Evolutionary conservation across 441 rosid genomes (phyloP), one percentile per base, ranked within the genome.

Genomic region (Euphorbia corollata): DNA sequence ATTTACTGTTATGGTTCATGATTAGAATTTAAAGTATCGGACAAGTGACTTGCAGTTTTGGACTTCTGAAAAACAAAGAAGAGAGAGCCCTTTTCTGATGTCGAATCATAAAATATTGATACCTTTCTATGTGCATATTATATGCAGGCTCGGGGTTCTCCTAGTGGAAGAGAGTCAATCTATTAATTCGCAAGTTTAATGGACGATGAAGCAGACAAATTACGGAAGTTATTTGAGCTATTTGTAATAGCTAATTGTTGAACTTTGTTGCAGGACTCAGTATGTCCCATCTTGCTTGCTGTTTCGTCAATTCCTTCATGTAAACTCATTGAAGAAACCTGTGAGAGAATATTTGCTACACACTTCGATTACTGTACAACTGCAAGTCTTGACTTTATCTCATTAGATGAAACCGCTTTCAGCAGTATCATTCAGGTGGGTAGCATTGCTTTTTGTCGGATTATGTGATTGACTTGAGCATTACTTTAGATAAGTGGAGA

Each of bases 81-180:
- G 88, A 78, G 84, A 88, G 60, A 27, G 32, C 83, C 84, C 71
- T 79, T 77, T 75, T 79, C 68, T 69, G 68, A 67, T 69, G 68
- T 77, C 71, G 85, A 82, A 81, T 82, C 68, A 79, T 69, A 63
- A 81, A 81, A 87, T 94, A 94, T 92, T 95, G 81, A 95, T 83
- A 73, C 85, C 72, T 87, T 87, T 63, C 85, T 86, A 74, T 95
- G 89, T 92, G 77, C 87, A 87, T 85, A 87, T 90, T 84, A 87
- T 79, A 82, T 92, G 99, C 98, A 95, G 99, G 98, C 89, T 81
- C 79, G 98, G 96, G 77, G 97, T 88, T 86, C 86, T 86, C 79
- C 77, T 91, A 83, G 68, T 83, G 92, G 97, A 87, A 83, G 96
- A 82, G 75, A 96, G 82, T 88, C 96, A 83, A 86, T 85, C 84